phyloP scores from a whole-genome alignment of 2,329 filamentous ascomycete genomes.

The Colletotrichum sp. region DNA sequence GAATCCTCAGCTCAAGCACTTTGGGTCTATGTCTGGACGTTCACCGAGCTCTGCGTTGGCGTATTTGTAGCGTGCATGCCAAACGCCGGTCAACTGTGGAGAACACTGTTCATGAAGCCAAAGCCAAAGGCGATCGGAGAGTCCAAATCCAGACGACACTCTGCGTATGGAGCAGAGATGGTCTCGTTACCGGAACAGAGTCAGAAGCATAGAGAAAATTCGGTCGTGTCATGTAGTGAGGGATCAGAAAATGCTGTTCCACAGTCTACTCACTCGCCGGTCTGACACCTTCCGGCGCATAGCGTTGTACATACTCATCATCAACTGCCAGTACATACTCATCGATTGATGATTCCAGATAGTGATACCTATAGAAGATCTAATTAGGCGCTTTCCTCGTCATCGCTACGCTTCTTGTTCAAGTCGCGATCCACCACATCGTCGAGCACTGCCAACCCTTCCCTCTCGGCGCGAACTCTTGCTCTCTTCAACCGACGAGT shows the following conservation, averaged over 20 bases:
- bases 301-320: background rate
- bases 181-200: background rate
- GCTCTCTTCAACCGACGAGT: constrained; percentile 48
- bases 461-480: constrained; percentile 43
- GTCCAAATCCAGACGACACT: background rate
- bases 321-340: background rate
- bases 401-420: background rate
- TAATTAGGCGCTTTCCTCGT: background rate
- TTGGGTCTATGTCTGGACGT: background rate
- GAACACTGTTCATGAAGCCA: background rate
- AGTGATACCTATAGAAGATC: background rate
- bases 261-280: background rate
- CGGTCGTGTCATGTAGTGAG: background rate
- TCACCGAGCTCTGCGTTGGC: background rate
- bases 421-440: constrained; percentile 39
- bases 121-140: background rate
- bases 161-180: background rate
- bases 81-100: background rate
- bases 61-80: background rate
- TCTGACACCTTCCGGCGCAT: background rate
- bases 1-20: background rate
- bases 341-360: background rate
- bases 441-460: constrained; percentile 45
- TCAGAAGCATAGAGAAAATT: background rate
- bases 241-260: background rate